Evolutionary conservation across 2,329 filamentous ascomycete species (phyloP), one percentile per base, ranked within the genome.

Genomic region (Lachnellula cervina): DNA sequence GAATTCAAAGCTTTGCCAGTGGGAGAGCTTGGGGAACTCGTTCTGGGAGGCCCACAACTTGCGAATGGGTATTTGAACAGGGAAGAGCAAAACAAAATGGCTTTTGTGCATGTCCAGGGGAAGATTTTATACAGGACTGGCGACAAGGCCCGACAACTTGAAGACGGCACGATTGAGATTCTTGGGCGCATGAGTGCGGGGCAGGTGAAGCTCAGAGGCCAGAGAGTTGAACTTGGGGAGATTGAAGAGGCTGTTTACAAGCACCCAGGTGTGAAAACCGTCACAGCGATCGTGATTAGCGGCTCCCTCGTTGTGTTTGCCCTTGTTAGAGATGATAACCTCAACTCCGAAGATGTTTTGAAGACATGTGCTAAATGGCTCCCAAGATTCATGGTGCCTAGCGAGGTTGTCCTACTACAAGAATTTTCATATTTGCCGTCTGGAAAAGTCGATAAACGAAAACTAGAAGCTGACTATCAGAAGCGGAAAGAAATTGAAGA

Each of bases 151-250:
- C 80, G 81, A 21, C 77, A 96, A 49, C 78, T 80, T 2, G 63
- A 76, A 0, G 78, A 88, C 57, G 89, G 90, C 0, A 81, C 79
- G 0, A 76, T 97, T n/a, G 88, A 96, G 69, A 95, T 89, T 66
- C 77, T 92, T 35, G 92, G 92, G 0, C 85, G 92, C 11, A 85
- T 96, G 13, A 81, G 82, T 2, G 82, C 83, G 49, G 90, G 89
- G 0, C 92, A 97, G 70, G 85, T 96, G 50, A 96, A 96, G 71
- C 77, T 96, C 7, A 81, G 90, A 52, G 91, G 91, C 1, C 91
- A 96, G 70, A 80, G 90, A 49, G 81, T 95, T 50, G 88, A 94
- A 66, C 80, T 94, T 4, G 88, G 88, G 0, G 90, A 92, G 66
- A 78, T 91, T 19, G 89, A 93, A 67, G 82, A 89, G 62, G 86